Conservation (phyloP, 352 stramenopile genomes). For the Phytophthora crassamura region DNA sequence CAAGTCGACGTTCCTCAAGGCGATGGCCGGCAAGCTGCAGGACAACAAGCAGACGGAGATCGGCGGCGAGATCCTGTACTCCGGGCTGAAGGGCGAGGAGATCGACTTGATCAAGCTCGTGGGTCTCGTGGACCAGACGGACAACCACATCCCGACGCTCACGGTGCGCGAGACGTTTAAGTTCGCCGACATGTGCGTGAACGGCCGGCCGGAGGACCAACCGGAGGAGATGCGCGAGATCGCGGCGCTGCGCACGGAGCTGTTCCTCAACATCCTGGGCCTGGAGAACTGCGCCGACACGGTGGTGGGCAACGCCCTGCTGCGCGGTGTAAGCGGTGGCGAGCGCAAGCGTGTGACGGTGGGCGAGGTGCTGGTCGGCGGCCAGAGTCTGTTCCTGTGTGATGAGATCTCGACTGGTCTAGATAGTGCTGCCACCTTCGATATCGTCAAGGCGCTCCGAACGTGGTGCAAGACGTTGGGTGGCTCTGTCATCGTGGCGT, state of each 20-base stretch:
- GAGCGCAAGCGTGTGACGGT: slow-evolving; percentile 90
- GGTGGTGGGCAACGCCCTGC: slow-evolving; percentile 88
- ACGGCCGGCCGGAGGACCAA: slow-evolving; percentile 54
- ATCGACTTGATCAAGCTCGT: slow-evolving; percentile 74
- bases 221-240: slow-evolving; percentile 78
- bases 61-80: slow-evolving; percentile 74
- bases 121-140: slow-evolving; percentile 60
- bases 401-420: slow-evolving; percentile 78
- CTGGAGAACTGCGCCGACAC: slow-evolving; percentile 91
- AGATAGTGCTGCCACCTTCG: slow-evolving; percentile 59
- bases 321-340: slow-evolving; percentile 92
- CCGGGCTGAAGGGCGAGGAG: slow-evolving; percentile 53
- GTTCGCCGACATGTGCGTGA: slow-evolving; percentile 45
- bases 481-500: slow-evolving; percentile 44
- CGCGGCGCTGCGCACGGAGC: slow-evolving; percentile 62
- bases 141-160: too few relatives aligned
- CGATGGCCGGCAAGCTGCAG: slow-evolving; percentile 65
- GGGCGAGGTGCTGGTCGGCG: slow-evolving; percentile 57
- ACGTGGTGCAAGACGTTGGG: slow-evolving; percentile 48
- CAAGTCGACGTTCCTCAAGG: slow-evolving; percentile 85
- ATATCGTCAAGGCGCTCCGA: slow-evolving; percentile 62
- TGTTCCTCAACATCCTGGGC: slow-evolving; percentile 84
- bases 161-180: slow-evolving; percentile 47
- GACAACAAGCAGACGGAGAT: slow-evolving; percentile 51
- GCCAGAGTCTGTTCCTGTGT: slow-evolving; percentile 73